Evolutionary conservation across 2,329 filamentous ascomycete species (phyloP), one percentile per base, ranked within the genome.

Genomic region (Gnomoniopsis smithogilvyi): DNA sequence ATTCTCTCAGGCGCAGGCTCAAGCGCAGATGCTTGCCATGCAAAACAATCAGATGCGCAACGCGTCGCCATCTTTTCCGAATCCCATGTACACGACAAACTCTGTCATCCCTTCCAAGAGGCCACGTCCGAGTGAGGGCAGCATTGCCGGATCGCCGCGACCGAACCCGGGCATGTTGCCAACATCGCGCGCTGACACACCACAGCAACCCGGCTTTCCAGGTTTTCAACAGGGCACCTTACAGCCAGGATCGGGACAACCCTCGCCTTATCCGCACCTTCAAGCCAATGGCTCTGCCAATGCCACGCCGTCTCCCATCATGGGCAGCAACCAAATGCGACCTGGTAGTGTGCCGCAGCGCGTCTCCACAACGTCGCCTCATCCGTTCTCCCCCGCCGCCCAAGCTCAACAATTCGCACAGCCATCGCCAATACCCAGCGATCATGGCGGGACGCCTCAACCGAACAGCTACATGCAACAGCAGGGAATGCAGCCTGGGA

Each of bases 251-350:
- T 82, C 85, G 54, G 77, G 78, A 46, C 88, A 89, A 69, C 85
- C 86, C 19, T 86, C 82, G 61, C 85, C 85, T 58, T 96, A 94
- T 71, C 86, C 91, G 63, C 93, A 96, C 75, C 82, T 96, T 57
- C 90, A 92, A 68, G 85, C 89, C 65, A 89, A 90, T 68, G 88
- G 88, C 54, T 92, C 92, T 3, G 83, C 86, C 53, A 95, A 92
- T 72, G 89, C 91, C 62, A 96, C 92, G 43, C 94, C 94, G 12
- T 98, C 95, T 7, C 95, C 95, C 30, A 94, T 96, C 63, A 92
- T 97, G 85, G 85, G 86, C 62, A 59, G 45, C 49, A 92, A 89
- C 70, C 93, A 96, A 68, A 79, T 88, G 71, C 84, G 86, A 63
- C 83, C 87, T 36, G 85, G 90, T 69, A 83, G 83, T 67, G 86